Conservation (phyloP, 1,139 yeast species). For the Yamadazyma sp. region DNA sequence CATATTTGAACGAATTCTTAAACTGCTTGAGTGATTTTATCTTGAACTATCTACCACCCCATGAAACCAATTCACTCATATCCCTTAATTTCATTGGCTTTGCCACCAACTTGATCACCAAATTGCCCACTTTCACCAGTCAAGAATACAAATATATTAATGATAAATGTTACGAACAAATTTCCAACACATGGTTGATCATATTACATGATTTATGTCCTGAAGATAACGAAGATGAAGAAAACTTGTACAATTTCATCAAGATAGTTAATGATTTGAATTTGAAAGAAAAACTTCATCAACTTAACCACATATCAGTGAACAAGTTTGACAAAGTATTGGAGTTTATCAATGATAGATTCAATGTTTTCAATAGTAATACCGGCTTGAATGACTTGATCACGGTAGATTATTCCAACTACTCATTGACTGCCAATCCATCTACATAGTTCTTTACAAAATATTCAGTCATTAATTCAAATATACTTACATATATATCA, state of each 20-base stretch:
- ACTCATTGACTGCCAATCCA: conserved; percentile 25
- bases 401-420: conserved; percentile 49
- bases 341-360: conserved; percentile 35
- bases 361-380: conserved; percentile 10
- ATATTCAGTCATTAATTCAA: not conserved
- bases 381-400: conserved; percentile 39
- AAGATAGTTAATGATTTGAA: conserved; percentile 35
- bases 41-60: conserved; percentile 76
- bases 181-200: conserved; percentile 74
- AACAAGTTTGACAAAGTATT: conserved; percentile 51
- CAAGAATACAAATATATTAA: conserved; percentile 73
- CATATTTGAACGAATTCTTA: conserved; percentile 71
- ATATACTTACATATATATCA: not conserved
- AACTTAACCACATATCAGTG: conserved; percentile 58
- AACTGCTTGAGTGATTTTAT: conserved; percentile 79
- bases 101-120: conserved; percentile 63
- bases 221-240: conserved; percentile 15
- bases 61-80: conserved; percentile 54
- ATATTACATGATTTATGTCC: conserved; percentile 46
- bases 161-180: conserved; percentile 74
- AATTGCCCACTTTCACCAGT: conserved; percentile 71
- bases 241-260: conserved; percentile 27
- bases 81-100: conserved; percentile 69
- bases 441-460: conserved; percentile 7
- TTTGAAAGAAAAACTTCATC: conserved; percentile 47